These are phyloP conservation scores for Durotheca rogersii DNA, from an alignment of 495 filamentous ascomycete species.

Conservation along the genomic window DNA sequence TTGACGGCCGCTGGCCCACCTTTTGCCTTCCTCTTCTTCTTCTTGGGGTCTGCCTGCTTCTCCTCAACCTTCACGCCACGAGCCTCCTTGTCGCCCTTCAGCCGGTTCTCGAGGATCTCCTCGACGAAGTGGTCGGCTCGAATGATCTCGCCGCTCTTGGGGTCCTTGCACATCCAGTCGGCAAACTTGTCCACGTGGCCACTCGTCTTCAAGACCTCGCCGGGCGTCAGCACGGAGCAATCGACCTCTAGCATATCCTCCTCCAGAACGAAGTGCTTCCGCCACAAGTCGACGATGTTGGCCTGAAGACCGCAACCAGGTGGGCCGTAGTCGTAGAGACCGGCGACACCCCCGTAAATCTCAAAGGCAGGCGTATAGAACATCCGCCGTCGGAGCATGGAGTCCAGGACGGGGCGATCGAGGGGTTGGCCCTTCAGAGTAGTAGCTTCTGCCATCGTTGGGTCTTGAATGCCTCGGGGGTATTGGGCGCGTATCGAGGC, in stretches of 20 bases:
- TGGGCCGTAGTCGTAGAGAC: slow-evolving; percentile 84
- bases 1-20: slow-evolving; percentile 61
- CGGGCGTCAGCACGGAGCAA: slow-evolving; percentile 80
- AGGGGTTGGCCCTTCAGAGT: slow-evolving; percentile 88
- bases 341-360: slow-evolving; percentile 84
- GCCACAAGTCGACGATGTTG: slow-evolving; percentile 88
- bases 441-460: slow-evolving; percentile 51
- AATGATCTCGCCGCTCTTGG: slow-evolving; percentile 94
- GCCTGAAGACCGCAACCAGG: slow-evolving; percentile 76
- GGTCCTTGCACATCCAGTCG: slow-evolving; percentile 99
- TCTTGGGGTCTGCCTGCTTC: slow-evolving; percentile 54
- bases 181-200: slow-evolving; percentile 98
- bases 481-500: slow-evolving; percentile 6
- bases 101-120: slow-evolving; percentile 78
- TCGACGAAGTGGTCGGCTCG: slow-evolving; percentile 95
- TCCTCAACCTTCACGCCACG: slow-evolving; percentile 69
- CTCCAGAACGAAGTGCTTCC: slow-evolving; percentile 87
- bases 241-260: slow-evolving; percentile 92
- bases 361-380: slow-evolving; percentile 97
- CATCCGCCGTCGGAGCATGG: slow-evolving; percentile 79
- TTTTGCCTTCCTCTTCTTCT: slow-evolving; percentile 52
- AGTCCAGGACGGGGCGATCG: slow-evolving; percentile 76
- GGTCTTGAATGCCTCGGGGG: not conserved
- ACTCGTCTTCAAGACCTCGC: slow-evolving; percentile 90
- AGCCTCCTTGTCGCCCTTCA: slow-evolving; percentile 79